Evolutionary conservation across 2,329 filamentous ascomycete species (phyloP).

Genomic region (Ceratocystis cubensis): DNA sequence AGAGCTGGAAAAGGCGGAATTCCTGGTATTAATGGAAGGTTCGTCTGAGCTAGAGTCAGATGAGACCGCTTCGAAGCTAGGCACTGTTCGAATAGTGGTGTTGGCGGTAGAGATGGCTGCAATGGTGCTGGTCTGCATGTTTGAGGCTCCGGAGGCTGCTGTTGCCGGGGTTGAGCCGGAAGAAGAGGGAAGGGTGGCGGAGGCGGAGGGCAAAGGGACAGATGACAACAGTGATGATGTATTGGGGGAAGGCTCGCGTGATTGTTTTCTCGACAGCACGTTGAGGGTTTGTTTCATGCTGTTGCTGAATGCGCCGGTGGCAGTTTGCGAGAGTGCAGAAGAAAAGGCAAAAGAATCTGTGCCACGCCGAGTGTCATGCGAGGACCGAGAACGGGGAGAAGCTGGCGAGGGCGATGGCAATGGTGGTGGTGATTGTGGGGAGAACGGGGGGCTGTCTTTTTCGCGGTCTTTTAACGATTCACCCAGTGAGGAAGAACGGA

Average conservation of each 20-base stretch:
- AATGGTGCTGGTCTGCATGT: slow-evolving; percentile 25
- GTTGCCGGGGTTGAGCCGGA: slow-evolving; percentile 20
- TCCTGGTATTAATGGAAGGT: slow-evolving; percentile 29
- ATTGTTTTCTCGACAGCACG: slow-evolving; percentile 25
- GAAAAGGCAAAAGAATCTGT: slow-evolving; percentile 26
- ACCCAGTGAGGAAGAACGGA: slow-evolving; percentile 16
- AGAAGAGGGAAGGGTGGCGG: background rate
- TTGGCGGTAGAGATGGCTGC: slow-evolving; percentile 13
- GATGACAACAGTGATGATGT: slow-evolving; percentile 23
- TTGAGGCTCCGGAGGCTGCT: slow-evolving; percentile 23
- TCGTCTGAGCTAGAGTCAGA: slow-evolving; percentile 34
- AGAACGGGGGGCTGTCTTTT: background rate
- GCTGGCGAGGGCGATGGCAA: background rate
- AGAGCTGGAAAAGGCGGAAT: slow-evolving; percentile 45
- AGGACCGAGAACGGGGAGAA: background rate
- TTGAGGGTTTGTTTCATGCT: slow-evolving; percentile 30
- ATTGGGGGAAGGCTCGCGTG: slow-evolving; percentile 22
- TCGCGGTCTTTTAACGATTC: slow-evolving; percentile 12
- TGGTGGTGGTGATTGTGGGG: background rate
- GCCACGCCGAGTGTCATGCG: slow-evolving; percentile 5
- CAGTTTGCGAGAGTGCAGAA: slow-evolving; percentile 28
- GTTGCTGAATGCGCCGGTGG: slow-evolving; percentile 31
- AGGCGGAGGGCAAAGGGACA: slow-evolving; percentile 25
- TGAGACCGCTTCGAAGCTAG: slow-evolving; percentile 39
- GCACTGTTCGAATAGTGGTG: slow-evolving; percentile 45